Evolutionary conservation across 805 yeast species (phyloP), one percentile per base, ranked within the genome.

Genomic region (Cyberlindnera xylosilytica): DNA sequence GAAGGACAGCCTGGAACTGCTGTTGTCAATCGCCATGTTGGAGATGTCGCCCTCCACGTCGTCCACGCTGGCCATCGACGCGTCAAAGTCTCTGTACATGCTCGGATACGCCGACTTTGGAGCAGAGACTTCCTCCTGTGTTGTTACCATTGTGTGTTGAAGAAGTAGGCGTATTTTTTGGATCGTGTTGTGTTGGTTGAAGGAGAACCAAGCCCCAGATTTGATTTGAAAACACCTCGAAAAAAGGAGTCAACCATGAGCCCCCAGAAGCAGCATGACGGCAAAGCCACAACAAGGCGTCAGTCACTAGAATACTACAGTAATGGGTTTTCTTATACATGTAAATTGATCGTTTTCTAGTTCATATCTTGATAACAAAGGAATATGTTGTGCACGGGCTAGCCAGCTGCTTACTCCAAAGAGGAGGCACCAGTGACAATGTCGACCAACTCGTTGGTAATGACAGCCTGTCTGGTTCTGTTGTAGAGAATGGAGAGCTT

Each of bases 381-480:
- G 27, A 20, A n/a, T 27, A 17, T 18, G 20, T 12, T 36, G 27
- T 27, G 43, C 43, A 39, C 41, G 41, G 41, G 32, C 44, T 39
- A 36, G 42, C 45, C 44, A 28, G 49, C 45, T 38, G 42, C 42
- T 66, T 85, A 91, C 76, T 86, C 96, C 74, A 93, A 82, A 47
- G 98, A 88, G 52, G 98, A 88, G 63, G 99, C 99, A 89, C 99
- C 99, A 62, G 99, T 93, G 70, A 93, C 91, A 65, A 93, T 93
- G 75, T 93, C 99, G 65, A 93, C 99, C 82, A 93, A 78, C 79
- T 93, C 99, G 81, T 93, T 93, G 72, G 98, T 90, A 65, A 91
- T 91, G 65, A 90, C 97, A 57, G 97, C 97, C 80, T 93, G 99
- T 79, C 97, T 88, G 64, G 97, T 85, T 81, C 99, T 91, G 90